Conservation (phyloP, 176 grass and related monocot genomes). For the Triticum aestivum region DNA sequence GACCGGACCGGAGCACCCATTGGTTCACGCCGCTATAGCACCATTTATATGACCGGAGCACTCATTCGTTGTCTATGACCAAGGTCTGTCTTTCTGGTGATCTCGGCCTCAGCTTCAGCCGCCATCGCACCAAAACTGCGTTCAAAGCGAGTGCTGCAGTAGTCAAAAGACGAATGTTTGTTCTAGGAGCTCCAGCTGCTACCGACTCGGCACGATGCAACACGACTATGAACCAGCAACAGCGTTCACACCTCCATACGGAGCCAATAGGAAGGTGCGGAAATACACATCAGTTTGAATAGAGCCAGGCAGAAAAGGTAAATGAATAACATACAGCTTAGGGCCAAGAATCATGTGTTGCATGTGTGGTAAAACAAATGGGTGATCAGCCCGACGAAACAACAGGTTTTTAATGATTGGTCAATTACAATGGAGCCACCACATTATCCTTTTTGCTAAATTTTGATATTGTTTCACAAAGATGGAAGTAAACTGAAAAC, state of each 20-base stretch:
- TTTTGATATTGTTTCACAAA: slow-evolving; percentile 16
- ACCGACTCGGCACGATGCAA: slow-evolving; percentile 10
- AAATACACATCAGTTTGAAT: background rate
- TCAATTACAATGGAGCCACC: slow-evolving; percentile 1
- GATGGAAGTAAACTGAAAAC: slow-evolving; percentile 31
- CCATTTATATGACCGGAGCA: slow-evolving; percentile 27
- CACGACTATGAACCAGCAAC: background rate
- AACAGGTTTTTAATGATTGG: slow-evolving; percentile 31
- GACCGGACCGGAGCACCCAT: slow-evolving; percentile 17
- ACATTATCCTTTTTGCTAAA: slow-evolving; percentile 30
- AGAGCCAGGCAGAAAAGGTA: background rate
- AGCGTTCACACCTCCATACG: slow-evolving; percentile 13
- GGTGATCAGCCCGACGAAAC: background rate
- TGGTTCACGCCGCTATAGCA: slow-evolving; percentile 7
- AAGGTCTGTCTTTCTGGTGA: background rate
- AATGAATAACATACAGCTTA: background rate
- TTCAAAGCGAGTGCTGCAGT: slow-evolving; percentile 19
- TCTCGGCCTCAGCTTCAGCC: background rate
- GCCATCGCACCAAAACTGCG: slow-evolving; percentile 24
- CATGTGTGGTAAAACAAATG: slow-evolving; percentile 17
- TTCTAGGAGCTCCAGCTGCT: slow-evolving; percentile 8
- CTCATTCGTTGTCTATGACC: slow-evolving; percentile 22
- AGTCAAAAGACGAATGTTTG: slow-evolving; percentile 27
- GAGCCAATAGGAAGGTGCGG: slow-evolving; percentile 1
- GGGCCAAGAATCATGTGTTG: slow-evolving; percentile 4